Evolutionary conservation across 805 yeast genomes (phyloP).

Genomic region (Saturnispora mendoncae): DNA sequence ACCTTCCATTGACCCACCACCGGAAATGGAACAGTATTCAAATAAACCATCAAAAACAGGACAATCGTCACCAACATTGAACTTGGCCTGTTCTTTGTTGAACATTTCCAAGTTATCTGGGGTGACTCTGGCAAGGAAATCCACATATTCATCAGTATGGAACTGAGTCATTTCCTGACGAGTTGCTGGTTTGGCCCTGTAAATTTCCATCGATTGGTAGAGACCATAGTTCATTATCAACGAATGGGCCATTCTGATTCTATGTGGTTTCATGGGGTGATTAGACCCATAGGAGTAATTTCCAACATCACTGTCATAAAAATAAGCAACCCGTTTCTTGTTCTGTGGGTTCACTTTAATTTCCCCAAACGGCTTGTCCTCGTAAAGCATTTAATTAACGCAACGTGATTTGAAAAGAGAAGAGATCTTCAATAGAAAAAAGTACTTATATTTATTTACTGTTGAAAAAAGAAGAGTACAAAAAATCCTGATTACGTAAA

Average conservation of each 20-base stretch:
- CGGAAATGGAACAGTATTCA: conserved; percentile 68
- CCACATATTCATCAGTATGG: conserved; percentile 96
- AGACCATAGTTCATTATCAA: conserved; percentile 94
- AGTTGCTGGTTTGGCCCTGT: conserved; percentile 95
- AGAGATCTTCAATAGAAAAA: too few relatives aligned
- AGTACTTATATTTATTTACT: too few relatives aligned
- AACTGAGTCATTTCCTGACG: conserved; percentile 97
- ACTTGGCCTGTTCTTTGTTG: conserved; percentile 79
- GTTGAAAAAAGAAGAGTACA: background rate
- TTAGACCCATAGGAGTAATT: conserved; percentile 98
- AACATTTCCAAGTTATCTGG: conserved; percentile 88
- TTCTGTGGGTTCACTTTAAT: conserved; percentile 47
- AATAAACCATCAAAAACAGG: conserved; percentile 75
- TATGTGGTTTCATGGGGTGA: conserved; percentile 98
- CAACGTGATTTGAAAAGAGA: too few relatives aligned
- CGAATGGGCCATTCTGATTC: conserved; percentile 98
- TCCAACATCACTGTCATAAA: conserved; percentile 88
- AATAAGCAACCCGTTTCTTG: conserved; percentile 62
- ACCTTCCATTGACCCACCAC: conserved; percentile 89
- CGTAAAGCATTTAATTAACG: conserved; percentile 41
- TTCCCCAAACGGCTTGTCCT: conserved; percentile 55
- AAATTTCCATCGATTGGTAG: conserved; percentile 94
- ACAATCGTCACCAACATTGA: conserved; percentile 94
- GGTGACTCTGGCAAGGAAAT: conserved; percentile 79
- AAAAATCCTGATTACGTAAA: background rate